A percentile compares a stretch with the other conserved stretches of the same genome.
Conservation (phyloP, 345 rosid species). For the Gossypium herbaceum region DNA sequence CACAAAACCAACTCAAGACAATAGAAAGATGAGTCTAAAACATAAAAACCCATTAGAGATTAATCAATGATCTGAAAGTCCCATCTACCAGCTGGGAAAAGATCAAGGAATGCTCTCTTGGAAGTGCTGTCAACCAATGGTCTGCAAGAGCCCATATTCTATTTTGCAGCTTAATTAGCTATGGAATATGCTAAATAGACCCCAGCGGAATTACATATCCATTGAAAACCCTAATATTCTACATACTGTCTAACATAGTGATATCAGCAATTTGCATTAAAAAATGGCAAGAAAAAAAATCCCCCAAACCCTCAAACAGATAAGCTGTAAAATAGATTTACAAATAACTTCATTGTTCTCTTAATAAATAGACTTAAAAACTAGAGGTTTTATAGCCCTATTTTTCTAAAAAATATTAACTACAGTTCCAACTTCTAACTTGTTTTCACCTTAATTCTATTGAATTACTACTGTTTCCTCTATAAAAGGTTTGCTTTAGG, state of each 20-base stretch:
- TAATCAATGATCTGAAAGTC: neutral
- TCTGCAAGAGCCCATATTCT: constrained; percentile 1
- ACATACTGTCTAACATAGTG: neutral
- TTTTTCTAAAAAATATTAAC: too few species aligned
- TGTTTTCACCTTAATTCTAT: too few species aligned
- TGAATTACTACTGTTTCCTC: too few species aligned
- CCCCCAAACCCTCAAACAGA: neutral
- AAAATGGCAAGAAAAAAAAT: neutral
- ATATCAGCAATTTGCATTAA: neutral
- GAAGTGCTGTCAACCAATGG: neutral
- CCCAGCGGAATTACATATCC: neutral
- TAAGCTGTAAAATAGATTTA: neutral
- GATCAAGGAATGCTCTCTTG: neutral
- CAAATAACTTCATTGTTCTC: too few species aligned
- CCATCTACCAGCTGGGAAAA: neutral
- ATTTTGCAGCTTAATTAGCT: neutral
- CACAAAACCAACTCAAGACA: neutral
- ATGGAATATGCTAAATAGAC: neutral
- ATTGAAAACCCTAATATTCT: neutral
- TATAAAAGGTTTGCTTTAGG: too few species aligned
- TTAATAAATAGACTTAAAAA: too few species aligned
- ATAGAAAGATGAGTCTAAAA: neutral
- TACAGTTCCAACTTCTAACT: too few species aligned
- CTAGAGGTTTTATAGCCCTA: neutral
- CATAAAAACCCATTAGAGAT: neutral